These are phyloP conservation scores for Ogataea thermomethanolica DNA, from an alignment of 805 yeast species.

Conservation along the genomic window DNA sequence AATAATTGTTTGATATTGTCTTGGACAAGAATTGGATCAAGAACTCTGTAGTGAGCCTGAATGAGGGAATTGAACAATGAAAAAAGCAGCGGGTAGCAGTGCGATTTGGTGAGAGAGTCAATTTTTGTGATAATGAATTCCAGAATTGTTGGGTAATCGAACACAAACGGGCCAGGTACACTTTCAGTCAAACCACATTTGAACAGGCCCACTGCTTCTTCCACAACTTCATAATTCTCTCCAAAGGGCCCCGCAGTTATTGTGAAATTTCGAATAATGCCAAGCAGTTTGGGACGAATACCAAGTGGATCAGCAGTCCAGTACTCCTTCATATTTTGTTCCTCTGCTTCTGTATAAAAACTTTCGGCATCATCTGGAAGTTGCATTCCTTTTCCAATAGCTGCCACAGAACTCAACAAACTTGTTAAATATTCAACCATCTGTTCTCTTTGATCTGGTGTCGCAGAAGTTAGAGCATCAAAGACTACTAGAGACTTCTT, in stretches of 20 bases:
- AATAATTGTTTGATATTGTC: slow-evolving; percentile 39
- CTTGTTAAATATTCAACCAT: slow-evolving; percentile 50
- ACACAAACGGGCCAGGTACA: slow-evolving; percentile 63
- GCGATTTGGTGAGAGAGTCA: slow-evolving; percentile 23
- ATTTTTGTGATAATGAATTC: slow-evolving; percentile 38
- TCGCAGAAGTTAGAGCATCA: slow-evolving; percentile 7
- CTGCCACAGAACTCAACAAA: slow-evolving; percentile 59
- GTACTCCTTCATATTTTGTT: slow-evolving; percentile 31
- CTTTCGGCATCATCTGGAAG: slow-evolving; percentile 52
- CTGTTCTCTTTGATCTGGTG: slow-evolving; percentile 19
- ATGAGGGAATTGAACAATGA: slow-evolving; percentile 45
- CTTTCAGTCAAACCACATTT: slow-evolving; percentile 62
- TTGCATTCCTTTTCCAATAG: slow-evolving; percentile 67
- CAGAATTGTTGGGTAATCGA: slow-evolving; percentile 40
- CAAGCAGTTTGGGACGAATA: slow-evolving; percentile 41
- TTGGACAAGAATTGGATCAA: slow-evolving; percentile 34
- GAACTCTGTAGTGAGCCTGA: slow-evolving; percentile 32
- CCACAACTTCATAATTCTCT: slow-evolving; percentile 50
- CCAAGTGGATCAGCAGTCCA: slow-evolving; percentile 49
- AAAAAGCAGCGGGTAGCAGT: slow-evolving; percentile 43
- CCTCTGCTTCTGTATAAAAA: slow-evolving; percentile 34
- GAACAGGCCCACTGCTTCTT: slow-evolving; percentile 59
- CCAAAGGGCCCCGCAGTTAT: slow-evolving; percentile 36
- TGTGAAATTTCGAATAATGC: slow-evolving; percentile 41
- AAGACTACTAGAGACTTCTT: slow-evolving; percentile 18